Evolutionary conservation across 768 basidiomycete genomes (phyloP).

Genomic region (Trametes gibbosa): DNA sequence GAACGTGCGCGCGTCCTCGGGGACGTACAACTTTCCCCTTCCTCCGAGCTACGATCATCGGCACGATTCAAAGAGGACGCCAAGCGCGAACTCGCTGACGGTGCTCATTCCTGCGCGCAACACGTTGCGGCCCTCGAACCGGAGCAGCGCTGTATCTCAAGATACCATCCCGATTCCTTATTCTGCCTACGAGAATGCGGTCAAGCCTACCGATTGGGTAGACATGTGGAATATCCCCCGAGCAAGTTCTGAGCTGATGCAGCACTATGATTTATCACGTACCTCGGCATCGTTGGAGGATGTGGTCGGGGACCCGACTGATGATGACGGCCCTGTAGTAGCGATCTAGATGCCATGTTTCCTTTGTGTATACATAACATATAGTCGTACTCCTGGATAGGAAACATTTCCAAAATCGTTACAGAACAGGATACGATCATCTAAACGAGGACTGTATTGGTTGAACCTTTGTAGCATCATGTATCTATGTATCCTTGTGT

Average conservation of each 20-base stretch:
- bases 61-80: neutral
- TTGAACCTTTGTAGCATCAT: too few species aligned
- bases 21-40: neutral
- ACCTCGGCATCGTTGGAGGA: too few species aligned
- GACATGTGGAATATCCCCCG: neutral
- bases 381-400: too few species aligned
- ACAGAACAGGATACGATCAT: too few species aligned
- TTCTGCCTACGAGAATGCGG: neutral
- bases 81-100: neutral
- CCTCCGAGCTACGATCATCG: neutral
- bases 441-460: too few species aligned
- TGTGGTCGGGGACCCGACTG: too few species aligned
- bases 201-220: neutral
- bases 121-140: neutral
- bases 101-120: neutral
- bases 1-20: neutral
- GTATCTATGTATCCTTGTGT: too few species aligned
- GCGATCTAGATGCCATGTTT: too few species aligned
- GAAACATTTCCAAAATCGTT: too few species aligned
- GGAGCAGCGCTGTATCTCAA: neutral
- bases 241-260: slow-evolving; percentile 4
- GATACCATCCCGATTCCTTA: neutral
- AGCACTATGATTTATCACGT: neutral
- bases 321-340: too few species aligned
- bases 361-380: too few species aligned